Evolutionary conservation across 2,329 filamentous ascomycete genomes (phyloP).

Genomic region (Colletotrichum spaethianum): DNA sequence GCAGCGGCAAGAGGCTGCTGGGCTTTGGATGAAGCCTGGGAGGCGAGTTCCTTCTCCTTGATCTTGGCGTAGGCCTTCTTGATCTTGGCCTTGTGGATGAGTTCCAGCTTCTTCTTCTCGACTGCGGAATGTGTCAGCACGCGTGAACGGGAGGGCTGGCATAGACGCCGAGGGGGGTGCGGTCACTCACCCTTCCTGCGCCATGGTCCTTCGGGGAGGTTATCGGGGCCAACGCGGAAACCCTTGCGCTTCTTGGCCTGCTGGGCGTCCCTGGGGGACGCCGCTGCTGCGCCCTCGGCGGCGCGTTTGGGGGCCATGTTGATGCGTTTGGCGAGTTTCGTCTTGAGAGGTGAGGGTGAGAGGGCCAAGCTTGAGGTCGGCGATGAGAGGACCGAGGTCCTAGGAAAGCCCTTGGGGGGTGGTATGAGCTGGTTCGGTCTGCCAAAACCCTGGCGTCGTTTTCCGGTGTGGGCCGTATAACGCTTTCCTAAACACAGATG

Average conservation of each 20-base stretch:
- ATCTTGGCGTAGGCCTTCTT: constrained; percentile 94
- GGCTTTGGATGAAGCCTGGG: constrained; percentile 38
- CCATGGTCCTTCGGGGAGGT: constrained; percentile 91
- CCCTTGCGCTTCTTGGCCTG: constrained; percentile 74
- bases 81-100: constrained; percentile 93
- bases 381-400: neutral
- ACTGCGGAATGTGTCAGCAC: constrained; percentile 61
- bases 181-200: constrained; percentile 76
- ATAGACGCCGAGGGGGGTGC: constrained; percentile 6
- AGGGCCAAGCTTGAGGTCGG: neutral
- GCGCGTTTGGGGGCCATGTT: constrained; percentile 73
- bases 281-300: constrained; percentile 56
- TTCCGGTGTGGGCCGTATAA: neutral
- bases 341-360: neutral
- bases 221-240: constrained; percentile 89
- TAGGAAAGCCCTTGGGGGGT: neutral
- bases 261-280: constrained; percentile 44
- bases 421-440: neutral
- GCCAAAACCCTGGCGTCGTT: neutral
- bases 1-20: constrained; percentile 19
- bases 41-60: constrained; percentile 71
- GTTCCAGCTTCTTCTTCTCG: constrained; percentile 88
- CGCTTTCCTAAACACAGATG: too few relatives aligned
- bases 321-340: neutral
- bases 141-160: neutral